A percentile compares a stretch with the other conserved stretches of the same genome.
phyloP scores from a whole-genome alignment of 2,329 filamentous ascomycete species.

The Phyllosticta citriasiana region DNA sequence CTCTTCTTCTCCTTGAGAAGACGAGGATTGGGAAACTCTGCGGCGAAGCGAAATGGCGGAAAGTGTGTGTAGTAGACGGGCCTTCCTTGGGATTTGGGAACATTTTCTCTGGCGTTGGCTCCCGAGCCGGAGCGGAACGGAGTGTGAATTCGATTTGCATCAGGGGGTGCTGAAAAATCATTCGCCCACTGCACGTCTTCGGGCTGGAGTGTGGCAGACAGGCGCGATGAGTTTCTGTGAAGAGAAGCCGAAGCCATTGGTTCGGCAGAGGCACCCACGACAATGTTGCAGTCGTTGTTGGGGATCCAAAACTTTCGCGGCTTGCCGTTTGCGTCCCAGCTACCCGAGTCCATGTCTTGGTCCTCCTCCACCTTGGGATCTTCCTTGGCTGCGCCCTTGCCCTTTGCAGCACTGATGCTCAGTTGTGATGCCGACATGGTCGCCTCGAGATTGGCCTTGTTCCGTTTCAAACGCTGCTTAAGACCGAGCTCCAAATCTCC shows the following conservation, averaged over 20 bases:
- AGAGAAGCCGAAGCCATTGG: conserved; percentile 39
- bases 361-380: conserved; percentile 15
- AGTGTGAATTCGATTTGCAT: conserved; percentile 20
- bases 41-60: conserved; percentile 49
- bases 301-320: conserved; percentile 50
- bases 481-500: conserved; percentile 44
- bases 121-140: conserved; percentile 18
- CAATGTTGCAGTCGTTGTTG: conserved; percentile 44
- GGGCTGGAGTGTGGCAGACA: conserved; percentile 43
- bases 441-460: conserved; percentile 12
- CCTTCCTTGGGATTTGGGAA: conserved; percentile 21
- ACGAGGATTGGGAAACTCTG: conserved; percentile 47
- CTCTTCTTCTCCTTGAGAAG: conserved; percentile 49
- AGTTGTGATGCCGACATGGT: background rate
- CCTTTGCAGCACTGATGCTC: conserved; percentile 23
- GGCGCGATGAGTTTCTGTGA: conserved; percentile 33
- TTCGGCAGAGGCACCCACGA: conserved; percentile 45
- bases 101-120: conserved; percentile 26
- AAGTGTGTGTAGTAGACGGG: conserved; percentile 43
- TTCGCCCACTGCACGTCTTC: conserved; percentile 47
- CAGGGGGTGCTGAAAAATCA: conserved; percentile 41
- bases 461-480: conserved; percentile 21
- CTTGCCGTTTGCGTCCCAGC: conserved; percentile 44
- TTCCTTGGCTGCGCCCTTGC: conserved; percentile 28
- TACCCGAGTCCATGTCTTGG: conserved; percentile 36